phyloP scores from a whole-genome alignment of 1,284 basidiomycete genomes.

The Ganoderma resinaceum region DNA sequence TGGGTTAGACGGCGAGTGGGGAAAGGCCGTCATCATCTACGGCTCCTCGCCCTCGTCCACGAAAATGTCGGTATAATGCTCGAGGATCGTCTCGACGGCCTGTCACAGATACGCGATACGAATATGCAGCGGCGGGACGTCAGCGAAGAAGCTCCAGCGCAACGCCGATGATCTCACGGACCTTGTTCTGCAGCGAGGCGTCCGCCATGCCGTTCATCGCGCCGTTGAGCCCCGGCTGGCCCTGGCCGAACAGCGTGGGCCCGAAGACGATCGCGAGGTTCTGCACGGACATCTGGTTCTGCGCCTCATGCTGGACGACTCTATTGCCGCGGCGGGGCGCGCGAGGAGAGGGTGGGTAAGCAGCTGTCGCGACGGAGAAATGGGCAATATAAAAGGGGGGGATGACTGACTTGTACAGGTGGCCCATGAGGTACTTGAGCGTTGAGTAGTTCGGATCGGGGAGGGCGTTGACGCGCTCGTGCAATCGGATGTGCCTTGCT shows the following conservation, averaged over 20 bases:
- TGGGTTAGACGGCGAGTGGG: not conserved
- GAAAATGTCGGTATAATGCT: conserved; percentile 88
- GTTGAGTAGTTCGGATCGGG: conserved; percentile 99
- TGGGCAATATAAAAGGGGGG: not conserved
- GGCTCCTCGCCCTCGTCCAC: conserved; percentile 66
- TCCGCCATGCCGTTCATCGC: conserved; percentile 57
- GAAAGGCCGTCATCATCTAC: conserved; percentile 12
- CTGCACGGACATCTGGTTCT: conserved; percentile 93
- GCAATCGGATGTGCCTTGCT: conserved; percentile 91
- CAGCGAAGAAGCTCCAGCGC: conserved; percentile 10
- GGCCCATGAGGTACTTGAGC: conserved; percentile 94
- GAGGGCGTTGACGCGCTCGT: conserved; percentile 97
- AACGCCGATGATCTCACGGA: conserved; percentile 38
- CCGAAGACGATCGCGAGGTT: conserved; percentile 98
- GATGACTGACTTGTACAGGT: conserved; percentile 79
- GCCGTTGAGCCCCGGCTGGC: conserved; percentile 40
- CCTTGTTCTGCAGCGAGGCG: conserved; percentile 72
- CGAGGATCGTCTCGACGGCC: conserved; percentile 88
- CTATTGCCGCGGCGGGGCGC: conserved; percentile 48
- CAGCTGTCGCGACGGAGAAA: not conserved
- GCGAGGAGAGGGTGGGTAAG: conserved; percentile 3
- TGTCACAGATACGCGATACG: conserved; percentile 38
- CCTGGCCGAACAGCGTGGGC: conserved; percentile 86
- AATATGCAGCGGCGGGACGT: not conserved
- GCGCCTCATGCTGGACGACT: conserved; percentile 73